Evolutionary conservation across 345 rosid species (phyloP).

Genomic region (Excoecaria agallocha): DNA sequence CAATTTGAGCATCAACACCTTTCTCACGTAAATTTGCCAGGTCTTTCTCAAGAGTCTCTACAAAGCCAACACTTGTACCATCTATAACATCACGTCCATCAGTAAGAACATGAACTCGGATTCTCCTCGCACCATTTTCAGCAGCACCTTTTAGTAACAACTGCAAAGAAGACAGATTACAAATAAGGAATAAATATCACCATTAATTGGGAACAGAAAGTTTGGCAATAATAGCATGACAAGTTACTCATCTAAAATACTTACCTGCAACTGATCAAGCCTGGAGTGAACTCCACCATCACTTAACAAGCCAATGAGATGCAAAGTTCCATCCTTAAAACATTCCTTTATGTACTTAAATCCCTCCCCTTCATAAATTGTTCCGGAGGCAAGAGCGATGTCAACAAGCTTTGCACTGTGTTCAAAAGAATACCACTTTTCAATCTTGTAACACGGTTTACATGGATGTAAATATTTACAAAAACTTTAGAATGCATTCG

Average conservation of each 20-base stretch:
- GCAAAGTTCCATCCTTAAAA: constrained; percentile 62
- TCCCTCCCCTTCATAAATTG: constrained; percentile 78
- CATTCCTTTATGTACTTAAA: constrained; percentile 65
- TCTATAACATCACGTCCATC: constrained; percentile 99
- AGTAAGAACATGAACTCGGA: constrained; percentile 84
- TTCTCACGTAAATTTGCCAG: constrained; percentile 54
- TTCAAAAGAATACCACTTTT: too few species aligned
- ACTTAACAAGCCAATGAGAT: constrained; percentile 85
- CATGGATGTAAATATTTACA: background rate
- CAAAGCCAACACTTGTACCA: constrained; percentile 84
- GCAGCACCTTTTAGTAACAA: constrained; percentile 76
- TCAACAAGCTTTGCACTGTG: constrained; percentile 93
- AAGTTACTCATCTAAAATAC: background rate
- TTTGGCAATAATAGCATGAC: background rate
- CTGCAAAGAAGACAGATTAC: constrained; percentile 37
- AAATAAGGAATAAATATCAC: background rate
- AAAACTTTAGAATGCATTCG: background rate
- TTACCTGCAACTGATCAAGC: constrained; percentile 84
- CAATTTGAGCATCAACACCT: constrained; percentile 84
- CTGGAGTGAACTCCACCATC: constrained; percentile 99
- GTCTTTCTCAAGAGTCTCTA: constrained; percentile 76
- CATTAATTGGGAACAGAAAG: background rate
- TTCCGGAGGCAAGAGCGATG: constrained; percentile 81
- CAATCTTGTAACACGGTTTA: too few species aligned
- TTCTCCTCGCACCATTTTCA: constrained; percentile 85